Evolutionary conservation across 108 stramenopile genomes (phyloP).

Genomic region (Mayamaea pseudoterrestris): DNA sequence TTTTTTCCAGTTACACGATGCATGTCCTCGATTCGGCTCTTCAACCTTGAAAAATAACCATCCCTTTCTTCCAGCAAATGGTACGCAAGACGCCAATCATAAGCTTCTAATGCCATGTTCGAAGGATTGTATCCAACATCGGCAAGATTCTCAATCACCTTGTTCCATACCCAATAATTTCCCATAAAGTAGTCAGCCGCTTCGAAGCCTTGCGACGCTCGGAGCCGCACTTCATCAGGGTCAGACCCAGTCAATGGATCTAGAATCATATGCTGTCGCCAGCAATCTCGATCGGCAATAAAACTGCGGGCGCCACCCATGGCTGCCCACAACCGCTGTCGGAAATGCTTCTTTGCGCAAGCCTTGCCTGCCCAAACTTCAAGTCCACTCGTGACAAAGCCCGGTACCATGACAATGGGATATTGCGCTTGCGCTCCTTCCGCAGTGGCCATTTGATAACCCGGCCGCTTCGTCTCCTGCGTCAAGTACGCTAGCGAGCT

Average conservation of each 20-base stretch:
- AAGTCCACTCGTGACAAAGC: slow-evolving; percentile 77
- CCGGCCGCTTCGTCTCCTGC: slow-evolving; percentile 21
- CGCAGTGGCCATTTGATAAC: slow-evolving; percentile 35
- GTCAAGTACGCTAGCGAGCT: not conserved
- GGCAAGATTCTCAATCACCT: slow-evolving; percentile 52
- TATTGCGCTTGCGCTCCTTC: slow-evolving; percentile 56
- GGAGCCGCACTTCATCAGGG: slow-evolving; percentile 52
- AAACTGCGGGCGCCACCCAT: slow-evolving; percentile 49
- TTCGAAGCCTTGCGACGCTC: slow-evolving; percentile 74
- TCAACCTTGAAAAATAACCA: slow-evolving; percentile 73
- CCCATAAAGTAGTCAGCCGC: slow-evolving; percentile 80
- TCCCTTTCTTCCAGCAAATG: slow-evolving; percentile 71
- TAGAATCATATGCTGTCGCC: slow-evolving; percentile 62
- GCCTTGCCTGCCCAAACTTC: slow-evolving; percentile 66
- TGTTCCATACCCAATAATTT: slow-evolving; percentile 36
- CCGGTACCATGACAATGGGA: slow-evolving; percentile 79
- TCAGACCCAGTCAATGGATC: slow-evolving; percentile 71
- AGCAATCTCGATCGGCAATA: slow-evolving; percentile 66
- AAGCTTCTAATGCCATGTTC: slow-evolving; percentile 70
- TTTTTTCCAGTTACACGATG: slow-evolving; percentile 51
- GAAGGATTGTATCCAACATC: slow-evolving; percentile 75
- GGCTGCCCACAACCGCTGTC: slow-evolving; percentile 77
- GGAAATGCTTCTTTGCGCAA: slow-evolving; percentile 68
- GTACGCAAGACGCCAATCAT: slow-evolving; percentile 82
- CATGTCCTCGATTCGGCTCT: slow-evolving; percentile 59